Percentiles rank a stretch among this genome's conserved stretches.
phyloP scores from a whole-genome alignment of 495 filamentous ascomycete species.

The Chlorociboria aeruginascens region DNA sequence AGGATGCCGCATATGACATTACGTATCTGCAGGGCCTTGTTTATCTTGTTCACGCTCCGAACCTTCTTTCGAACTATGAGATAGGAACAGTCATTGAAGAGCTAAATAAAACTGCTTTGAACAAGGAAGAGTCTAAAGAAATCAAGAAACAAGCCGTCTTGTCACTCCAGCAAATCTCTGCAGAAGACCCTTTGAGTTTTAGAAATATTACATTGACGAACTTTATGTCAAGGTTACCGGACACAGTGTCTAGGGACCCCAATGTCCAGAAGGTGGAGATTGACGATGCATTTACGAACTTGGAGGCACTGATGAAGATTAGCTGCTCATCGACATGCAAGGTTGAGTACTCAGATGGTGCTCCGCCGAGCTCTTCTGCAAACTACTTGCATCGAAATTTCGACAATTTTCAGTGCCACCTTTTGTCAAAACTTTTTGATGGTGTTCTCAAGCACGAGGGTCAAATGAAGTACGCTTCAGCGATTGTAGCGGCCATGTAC shows the following conservation, averaged over 20 bases:
- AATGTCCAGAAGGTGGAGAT: neutral
- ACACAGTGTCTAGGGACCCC: neutral
- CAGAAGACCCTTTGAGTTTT: constrained; percentile 3
- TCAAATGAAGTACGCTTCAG: constrained; percentile 5
- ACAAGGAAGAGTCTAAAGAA: neutral
- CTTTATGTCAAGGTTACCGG: constrained; percentile 9
- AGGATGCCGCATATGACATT: constrained; percentile 1
- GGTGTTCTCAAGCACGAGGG: neutral
- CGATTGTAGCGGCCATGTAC: constrained; percentile 5
- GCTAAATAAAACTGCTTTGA: constrained; percentile 1
- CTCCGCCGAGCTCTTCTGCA: neutral
- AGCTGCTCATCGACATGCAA: constrained; percentile 1
- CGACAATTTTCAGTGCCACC: neutral
- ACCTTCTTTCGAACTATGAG: constrained; percentile 5
- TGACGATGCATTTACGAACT: neutral
- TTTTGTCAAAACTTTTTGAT: constrained; percentile 4
- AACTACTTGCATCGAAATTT: constrained; percentile 6
- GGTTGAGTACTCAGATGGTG: neutral
- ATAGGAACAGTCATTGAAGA: constrained; percentile 7
- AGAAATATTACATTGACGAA: constrained; percentile 4
- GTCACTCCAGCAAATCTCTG: constrained; percentile 5
- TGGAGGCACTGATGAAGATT: constrained; percentile 11
- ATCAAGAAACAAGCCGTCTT: neutral
- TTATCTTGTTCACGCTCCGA: constrained; percentile 2
- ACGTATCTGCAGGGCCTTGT: constrained; percentile 10